Evolutionary conservation across 495 filamentous ascomycete species (phyloP).

Genomic region (Aspergillus nanangensis): DNA sequence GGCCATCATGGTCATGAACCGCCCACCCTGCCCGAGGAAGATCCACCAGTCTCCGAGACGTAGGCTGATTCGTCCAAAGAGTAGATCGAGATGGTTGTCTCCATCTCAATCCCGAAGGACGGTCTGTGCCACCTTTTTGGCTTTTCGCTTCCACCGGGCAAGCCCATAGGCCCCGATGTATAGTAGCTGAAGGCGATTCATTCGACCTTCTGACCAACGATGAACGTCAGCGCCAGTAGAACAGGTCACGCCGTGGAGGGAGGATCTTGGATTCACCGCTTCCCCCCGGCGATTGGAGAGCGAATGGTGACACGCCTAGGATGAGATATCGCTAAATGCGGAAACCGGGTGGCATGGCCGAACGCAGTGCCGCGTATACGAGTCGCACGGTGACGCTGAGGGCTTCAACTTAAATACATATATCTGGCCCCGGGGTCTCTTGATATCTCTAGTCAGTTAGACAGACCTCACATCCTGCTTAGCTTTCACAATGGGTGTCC

Average conservation of each 20-base stretch:
- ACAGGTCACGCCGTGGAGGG: too few relatives aligned
- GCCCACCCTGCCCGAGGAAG: neutral
- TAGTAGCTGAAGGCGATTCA: neutral
- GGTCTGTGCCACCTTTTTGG: neutral
- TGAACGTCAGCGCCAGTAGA: too few relatives aligned
- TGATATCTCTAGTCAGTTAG: neutral
- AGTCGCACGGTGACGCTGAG: too few relatives aligned
- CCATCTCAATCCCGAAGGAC: neutral
- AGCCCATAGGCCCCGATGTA: neutral
- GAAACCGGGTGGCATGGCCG: neutral
- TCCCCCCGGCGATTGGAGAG: neutral
- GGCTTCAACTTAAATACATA: slow-evolving; percentile 2
- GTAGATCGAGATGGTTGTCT: neutral
- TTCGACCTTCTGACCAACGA: too few relatives aligned
- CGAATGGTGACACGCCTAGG: neutral
- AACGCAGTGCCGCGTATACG: neutral
- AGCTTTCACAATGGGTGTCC: slow-evolving; percentile 52
- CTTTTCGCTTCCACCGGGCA: neutral
- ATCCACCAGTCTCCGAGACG: neutral
- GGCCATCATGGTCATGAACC: neutral
- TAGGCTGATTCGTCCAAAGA: neutral
- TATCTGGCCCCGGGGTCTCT: neutral
- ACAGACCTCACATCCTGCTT: neutral
- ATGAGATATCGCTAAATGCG: neutral
- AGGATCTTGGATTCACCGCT: neutral